Conservation (phyloP, 2,329 filamentous ascomycete genomes). For the Clonostachys chloroleuca region DNA sequence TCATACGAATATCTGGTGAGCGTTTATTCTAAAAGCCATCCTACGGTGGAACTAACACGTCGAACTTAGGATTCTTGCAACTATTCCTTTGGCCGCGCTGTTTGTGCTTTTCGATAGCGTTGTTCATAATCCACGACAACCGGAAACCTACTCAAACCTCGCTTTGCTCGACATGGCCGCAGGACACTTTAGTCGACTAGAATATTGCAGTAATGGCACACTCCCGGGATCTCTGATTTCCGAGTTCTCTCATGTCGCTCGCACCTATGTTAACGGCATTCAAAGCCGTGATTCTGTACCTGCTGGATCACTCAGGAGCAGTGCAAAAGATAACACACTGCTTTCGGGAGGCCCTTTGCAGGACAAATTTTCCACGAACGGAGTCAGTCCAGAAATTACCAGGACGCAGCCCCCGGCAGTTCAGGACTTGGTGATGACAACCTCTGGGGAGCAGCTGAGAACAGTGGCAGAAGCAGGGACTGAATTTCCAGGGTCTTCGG, state of each 20-base stretch:
- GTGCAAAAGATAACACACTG: not conserved
- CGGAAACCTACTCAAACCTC: not conserved
- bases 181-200: not conserved
- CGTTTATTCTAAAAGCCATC: not conserved
- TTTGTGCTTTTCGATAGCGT: not conserved
- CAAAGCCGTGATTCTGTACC: not conserved
- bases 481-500: not conserved
- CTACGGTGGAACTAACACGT: too few species aligned
- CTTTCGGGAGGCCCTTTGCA: not conserved
- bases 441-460: not conserved
- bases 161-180: not conserved
- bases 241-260: not conserved
- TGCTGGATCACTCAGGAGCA: too few species aligned
- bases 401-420: not conserved
- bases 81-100: not conserved
- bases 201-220: not conserved
- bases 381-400: not conserved
- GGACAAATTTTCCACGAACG: not conserved
- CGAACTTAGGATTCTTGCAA: not conserved
- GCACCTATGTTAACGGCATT: not conserved
- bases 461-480: not conserved
- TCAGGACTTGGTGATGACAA: not conserved
- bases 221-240: not conserved
- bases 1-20: not conserved
- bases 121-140: not conserved